These are phyloP conservation scores for Fusarium brachygibbosum DNA, from an alignment of 2,329 filamentous ascomycete genomes.

Conservation along the genomic window DNA sequence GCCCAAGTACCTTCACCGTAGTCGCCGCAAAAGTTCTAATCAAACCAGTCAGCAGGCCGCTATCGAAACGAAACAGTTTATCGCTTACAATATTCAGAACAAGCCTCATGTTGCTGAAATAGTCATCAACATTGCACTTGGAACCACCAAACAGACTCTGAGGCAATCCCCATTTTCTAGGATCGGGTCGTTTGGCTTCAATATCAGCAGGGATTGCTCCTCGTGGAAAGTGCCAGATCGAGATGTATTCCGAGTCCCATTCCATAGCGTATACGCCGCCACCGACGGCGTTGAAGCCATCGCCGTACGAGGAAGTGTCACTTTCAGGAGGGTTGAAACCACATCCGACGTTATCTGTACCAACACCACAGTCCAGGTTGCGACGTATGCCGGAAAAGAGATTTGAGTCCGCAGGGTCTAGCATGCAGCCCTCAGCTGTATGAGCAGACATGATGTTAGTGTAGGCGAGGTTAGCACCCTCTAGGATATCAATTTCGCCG, in stretches of 20 bases:
- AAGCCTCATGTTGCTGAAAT: conserved; percentile 78
- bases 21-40: conserved; percentile 79
- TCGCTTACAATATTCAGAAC: conserved; percentile 74
- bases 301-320: conserved; percentile 67
- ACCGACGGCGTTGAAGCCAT: conserved; percentile 73
- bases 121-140: conserved; percentile 73
- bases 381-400: conserved; percentile 49
- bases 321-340: conserved; percentile 57
- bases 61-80: accelerated
- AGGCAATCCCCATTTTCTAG: conserved; percentile 76
- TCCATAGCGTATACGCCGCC: conserved; percentile 79
- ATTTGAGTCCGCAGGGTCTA: conserved; percentile 38
- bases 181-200: conserved; percentile 68
- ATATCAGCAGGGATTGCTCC: conserved; percentile 75
- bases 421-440: conserved; percentile 59
- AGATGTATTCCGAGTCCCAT: conserved; percentile 77
- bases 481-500: conserved; percentile 79
- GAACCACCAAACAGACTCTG: conserved; percentile 75
- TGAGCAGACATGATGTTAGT: conserved; percentile 74
- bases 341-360: conserved; percentile 59
- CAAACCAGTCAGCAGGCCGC: neutral
- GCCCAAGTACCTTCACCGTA: conserved; percentile 71
- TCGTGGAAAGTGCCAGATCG: conserved; percentile 83
- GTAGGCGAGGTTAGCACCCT: conserved; percentile 74
- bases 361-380: conserved; percentile 56